A percentile compares a stretch with the other conserved stretches of the same genome.
phyloP scores from a whole-genome alignment of 129 eudicot species.

The Pseudognaphalium luteoalbum region DNA sequence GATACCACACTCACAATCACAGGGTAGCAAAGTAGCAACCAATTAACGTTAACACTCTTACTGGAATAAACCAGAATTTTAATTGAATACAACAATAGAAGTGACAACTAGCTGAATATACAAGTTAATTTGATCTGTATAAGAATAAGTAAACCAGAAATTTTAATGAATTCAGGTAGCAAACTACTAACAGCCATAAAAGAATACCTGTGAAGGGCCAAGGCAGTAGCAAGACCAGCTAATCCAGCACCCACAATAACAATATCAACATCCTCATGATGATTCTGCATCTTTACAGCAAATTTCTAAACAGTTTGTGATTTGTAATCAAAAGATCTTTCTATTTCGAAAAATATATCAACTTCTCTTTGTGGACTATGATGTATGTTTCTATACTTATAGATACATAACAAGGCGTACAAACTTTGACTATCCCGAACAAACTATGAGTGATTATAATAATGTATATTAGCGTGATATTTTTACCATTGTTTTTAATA shows the following conservation, averaged over 20 bases:
- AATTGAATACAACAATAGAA: not conserved
- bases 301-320: not conserved
- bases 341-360: not conserved
- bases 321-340: not conserved
- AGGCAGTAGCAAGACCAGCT: conserved; percentile 72
- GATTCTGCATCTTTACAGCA: not conserved
- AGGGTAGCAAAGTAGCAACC: too few species aligned
- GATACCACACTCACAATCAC: too few species aligned
- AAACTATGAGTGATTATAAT: too few species aligned
- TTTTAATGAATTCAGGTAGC: not conserved
- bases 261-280: conserved; percentile 49
- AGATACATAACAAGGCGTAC: not conserved
- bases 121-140: not conserved
- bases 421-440: not conserved
- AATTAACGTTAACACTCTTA: too few species aligned
- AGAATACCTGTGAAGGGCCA: conserved; percentile 65
- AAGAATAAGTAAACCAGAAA: not conserved
- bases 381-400: too few species aligned
- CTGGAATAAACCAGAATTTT: too few species aligned
- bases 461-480: too few species aligned
- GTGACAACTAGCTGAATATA: not conserved
- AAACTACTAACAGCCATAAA: too few species aligned
- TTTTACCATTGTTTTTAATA: too few species aligned
- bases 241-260: conserved; percentile 74
- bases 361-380: not conserved